phyloP scores from a whole-genome alignment of 305 asterid species.

The Striga hermonthica region DNA sequence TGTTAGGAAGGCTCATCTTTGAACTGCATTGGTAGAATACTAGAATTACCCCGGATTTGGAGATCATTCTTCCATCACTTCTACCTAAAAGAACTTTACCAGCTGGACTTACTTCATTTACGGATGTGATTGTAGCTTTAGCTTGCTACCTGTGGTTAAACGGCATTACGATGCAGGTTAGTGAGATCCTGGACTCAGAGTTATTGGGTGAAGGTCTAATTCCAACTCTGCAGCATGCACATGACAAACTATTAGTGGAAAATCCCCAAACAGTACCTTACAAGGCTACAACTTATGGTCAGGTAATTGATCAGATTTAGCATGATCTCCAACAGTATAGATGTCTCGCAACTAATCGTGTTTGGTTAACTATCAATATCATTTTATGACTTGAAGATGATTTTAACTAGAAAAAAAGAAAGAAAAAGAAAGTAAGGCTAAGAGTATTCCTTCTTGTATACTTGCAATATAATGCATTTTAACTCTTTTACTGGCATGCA shows the following conservation, averaged over 20 bases:
- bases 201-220: constrained; percentile 94
- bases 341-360: neutral
- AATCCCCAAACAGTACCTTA: constrained; percentile 83
- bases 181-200: constrained; percentile 92
- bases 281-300: constrained; percentile 75
- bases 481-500: neutral
- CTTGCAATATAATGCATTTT: constrained; percentile 8
- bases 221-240: constrained; percentile 95
- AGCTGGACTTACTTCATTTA: constrained; percentile 22
- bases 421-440: constrained; percentile 12
- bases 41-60: constrained; percentile 3
- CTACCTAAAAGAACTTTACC: constrained; percentile 2
- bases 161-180: constrained; percentile 54
- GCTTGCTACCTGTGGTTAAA: constrained; percentile 7
- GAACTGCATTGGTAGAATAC: constrained; percentile 18
- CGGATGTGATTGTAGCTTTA: constrained; percentile 4
- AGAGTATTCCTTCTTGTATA: constrained; percentile 10
- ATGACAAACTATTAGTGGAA: constrained; percentile 73
- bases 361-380: constrained; percentile 16
- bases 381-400: constrained; percentile 3
- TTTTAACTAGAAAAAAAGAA: neutral
- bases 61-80: constrained; percentile 11
- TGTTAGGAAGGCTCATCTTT: neutral
- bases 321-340: constrained; percentile 6
- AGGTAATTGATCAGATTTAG: constrained; percentile 50